Evolutionary conservation across 495 filamentous ascomycete genomes (phyloP).

Genomic region (Pyrenopolyporus hunteri): DNA sequence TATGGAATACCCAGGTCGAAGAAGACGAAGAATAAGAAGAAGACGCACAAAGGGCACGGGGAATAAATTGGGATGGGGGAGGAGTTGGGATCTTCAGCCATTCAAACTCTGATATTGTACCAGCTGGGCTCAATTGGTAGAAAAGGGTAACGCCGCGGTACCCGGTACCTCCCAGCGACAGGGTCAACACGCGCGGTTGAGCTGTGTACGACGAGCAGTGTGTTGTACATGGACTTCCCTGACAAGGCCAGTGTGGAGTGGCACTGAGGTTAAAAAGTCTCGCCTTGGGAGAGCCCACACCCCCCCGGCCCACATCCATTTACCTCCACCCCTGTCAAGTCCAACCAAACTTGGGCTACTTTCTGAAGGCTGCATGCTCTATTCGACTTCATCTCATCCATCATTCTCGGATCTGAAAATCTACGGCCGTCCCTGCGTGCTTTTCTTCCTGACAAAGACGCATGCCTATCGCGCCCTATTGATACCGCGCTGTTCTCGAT

Average conservation of each 20-base stretch:
- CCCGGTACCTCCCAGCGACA: slow-evolving; percentile 18
- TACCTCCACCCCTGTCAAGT: slow-evolving; percentile 41
- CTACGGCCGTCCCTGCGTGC: slow-evolving; percentile 9
- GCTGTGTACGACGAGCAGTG: slow-evolving; percentile 10
- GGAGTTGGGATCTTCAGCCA: slow-evolving; percentile 41
- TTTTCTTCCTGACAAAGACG: slow-evolving; percentile 24
- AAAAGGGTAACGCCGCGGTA: slow-evolving; percentile 29
- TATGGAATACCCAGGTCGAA: too few relatives aligned
- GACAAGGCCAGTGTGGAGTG: slow-evolving; percentile 32
- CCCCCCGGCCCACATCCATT: slow-evolving; percentile 32
- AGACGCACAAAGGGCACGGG: slow-evolving; percentile 28
- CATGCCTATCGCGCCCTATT: neutral
- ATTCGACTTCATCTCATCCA: slow-evolving; percentile 45
- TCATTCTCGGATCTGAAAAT: slow-evolving; percentile 41
- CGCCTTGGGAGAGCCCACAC: slow-evolving; percentile 32
- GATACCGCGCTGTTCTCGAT: neutral
- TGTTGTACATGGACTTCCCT: slow-evolving; percentile 33
- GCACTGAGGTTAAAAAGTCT: slow-evolving; percentile 41
- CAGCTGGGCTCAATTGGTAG: slow-evolving; percentile 32
- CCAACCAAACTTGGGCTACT: slow-evolving; percentile 43
- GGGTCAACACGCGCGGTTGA: slow-evolving; percentile 2
- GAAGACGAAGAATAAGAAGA: too few relatives aligned
- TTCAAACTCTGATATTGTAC: slow-evolving; percentile 41
- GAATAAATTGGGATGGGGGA: slow-evolving; percentile 19
- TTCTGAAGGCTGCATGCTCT: slow-evolving; percentile 43